Evolutionary conservation across 2,329 filamentous ascomycete species (phyloP).

Genomic region (Penicillium sp.): DNA sequence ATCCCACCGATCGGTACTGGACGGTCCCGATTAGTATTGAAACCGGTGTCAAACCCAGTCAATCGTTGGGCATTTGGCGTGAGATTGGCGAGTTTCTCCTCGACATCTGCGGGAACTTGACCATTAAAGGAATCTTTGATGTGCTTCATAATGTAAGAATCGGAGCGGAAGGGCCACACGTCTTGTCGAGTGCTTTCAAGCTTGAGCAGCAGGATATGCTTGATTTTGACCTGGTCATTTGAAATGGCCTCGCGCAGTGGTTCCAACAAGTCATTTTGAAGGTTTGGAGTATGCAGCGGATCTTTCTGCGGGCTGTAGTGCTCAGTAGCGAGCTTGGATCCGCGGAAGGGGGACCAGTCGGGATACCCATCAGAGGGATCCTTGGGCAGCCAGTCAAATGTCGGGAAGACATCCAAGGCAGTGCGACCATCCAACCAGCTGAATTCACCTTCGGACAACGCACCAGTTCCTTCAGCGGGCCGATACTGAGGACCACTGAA

Average conservation of each 20-base stretch:
- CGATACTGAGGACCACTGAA: constrained; percentile 10
- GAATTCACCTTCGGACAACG: constrained; percentile 7
- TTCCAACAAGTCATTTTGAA: constrained; percentile 13
- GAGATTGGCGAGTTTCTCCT: constrained; percentile 23
- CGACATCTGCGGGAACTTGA: constrained; percentile 32
- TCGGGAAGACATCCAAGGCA: constrained; percentile 10
- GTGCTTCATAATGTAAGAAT: constrained; percentile 31
- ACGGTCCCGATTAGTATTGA: constrained; percentile 19
- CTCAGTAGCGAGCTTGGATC: constrained; percentile 1
- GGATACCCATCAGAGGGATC: constrained; percentile 7
- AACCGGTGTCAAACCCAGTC: constrained; percentile 25
- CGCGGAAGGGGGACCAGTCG: constrained; percentile 13
- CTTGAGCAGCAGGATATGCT: constrained; percentile 43
- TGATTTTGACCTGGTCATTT: constrained; percentile 32
- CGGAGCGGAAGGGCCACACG: constrained; percentile 43
- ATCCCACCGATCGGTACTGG: constrained; percentile 37
- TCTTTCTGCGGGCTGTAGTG: constrained; percentile 13
- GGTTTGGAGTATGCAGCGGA: constrained; percentile 13
- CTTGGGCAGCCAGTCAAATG: constrained; percentile 14
- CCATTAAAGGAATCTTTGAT: constrained; percentile 37
- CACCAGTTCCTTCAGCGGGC: constrained; percentile 3
- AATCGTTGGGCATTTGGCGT: constrained; percentile 28
- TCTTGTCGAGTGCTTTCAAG: constrained; percentile 45
- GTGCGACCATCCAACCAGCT: constrained; percentile 13
- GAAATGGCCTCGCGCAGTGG: constrained; percentile 8